Conservation (phyloP, 2,329 filamentous ascomycete genomes). For the Beauveria medogensis region DNA sequence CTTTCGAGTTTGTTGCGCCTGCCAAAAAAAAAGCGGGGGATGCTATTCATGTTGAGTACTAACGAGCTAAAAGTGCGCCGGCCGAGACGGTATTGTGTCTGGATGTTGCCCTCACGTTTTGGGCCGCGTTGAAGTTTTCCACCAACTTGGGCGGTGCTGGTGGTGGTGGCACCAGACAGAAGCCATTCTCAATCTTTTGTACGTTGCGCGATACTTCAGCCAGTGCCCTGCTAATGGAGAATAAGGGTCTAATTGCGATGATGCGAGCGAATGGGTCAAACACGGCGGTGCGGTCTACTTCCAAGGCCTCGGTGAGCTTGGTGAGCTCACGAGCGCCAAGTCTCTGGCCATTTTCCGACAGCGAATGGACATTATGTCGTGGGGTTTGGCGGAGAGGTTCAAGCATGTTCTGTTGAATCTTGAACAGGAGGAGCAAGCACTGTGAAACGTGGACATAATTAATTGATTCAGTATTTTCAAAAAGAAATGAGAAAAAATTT, state of each 20-base stretch:
- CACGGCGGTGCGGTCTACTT: background rate
- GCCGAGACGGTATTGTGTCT: slow-evolving; percentile 1
- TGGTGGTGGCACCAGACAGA: background rate
- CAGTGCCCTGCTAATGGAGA: background rate
- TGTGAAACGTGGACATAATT: background rate
- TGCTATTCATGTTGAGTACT: background rate
- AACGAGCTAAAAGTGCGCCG: background rate
- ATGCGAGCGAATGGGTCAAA: background rate
- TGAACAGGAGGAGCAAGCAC: background rate
- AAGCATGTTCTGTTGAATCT: background rate
- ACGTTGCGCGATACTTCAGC: background rate
- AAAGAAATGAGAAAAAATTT: too few relatives aligned
- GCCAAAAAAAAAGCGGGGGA: too few relatives aligned
- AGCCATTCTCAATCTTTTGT: background rate
- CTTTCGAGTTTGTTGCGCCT: slow-evolving; percentile 2
- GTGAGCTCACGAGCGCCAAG: slow-evolving; percentile 4
- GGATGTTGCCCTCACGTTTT: slow-evolving; percentile 7
- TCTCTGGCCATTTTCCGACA: slow-evolving; percentile 1
- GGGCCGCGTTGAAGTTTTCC: slow-evolving; percentile 3
- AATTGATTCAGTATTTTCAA: too few relatives aligned
- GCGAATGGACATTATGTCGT: slow-evolving; percentile 1
- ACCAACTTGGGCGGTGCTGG: background rate
- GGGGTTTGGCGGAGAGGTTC: background rate
- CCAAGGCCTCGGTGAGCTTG: slow-evolving; percentile 3
- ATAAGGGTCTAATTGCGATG: background rate